Conservation (phyloP, 2,329 filamentous ascomycete genomes). For the Neoscytalidium dimidiatum region DNA sequence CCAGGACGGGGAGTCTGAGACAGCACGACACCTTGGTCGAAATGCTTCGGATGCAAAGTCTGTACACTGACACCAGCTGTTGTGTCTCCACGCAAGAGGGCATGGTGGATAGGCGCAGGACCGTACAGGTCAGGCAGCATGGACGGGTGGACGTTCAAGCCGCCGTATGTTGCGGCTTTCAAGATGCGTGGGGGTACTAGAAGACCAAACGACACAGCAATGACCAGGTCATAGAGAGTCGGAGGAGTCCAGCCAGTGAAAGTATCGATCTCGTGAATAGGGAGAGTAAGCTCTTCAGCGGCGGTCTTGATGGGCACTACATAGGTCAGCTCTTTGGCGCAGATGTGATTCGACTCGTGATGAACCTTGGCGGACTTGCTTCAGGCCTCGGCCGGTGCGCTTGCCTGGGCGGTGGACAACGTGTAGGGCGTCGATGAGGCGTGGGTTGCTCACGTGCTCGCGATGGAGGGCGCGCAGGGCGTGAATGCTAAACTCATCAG, state of each 20-base stretch:
- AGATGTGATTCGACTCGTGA: slow-evolving; percentile 1
- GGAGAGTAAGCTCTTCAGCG: slow-evolving; percentile 65
- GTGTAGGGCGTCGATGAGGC: slow-evolving; percentile 67
- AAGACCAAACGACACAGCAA: slow-evolving; percentile 93
- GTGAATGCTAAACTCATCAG: slow-evolving; percentile 83
- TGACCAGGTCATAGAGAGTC: slow-evolving; percentile 68
- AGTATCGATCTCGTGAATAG: slow-evolving; percentile 74
- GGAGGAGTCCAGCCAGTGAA: slow-evolving; percentile 72
- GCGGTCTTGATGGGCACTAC: slow-evolving; percentile 70
- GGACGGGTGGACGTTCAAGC: slow-evolving; percentile 91
- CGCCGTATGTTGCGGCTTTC: slow-evolving; percentile 71
- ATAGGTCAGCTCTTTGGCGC: slow-evolving; percentile 16
- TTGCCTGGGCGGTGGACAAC: slow-evolving; percentile 83
- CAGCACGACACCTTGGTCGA: slow-evolving; percentile 79
- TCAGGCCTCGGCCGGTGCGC: slow-evolving; percentile 72
- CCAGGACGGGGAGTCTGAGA: slow-evolving; percentile 63
- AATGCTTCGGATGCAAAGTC: slow-evolving; percentile 73
- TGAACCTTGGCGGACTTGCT: slow-evolving; percentile 65
- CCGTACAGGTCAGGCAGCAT: slow-evolving; percentile 84
- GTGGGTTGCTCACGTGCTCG: slow-evolving; percentile 50
- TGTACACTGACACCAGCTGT: slow-evolving; percentile 81
- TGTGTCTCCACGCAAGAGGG: slow-evolving; percentile 64
- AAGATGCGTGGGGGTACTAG: slow-evolving; percentile 81
- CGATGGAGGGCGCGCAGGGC: slow-evolving; percentile 70
- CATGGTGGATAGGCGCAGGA: slow-evolving; percentile 82